Base-by-base conservation (phyloP, 2,329 filamentous ascomycete genomes). In the Paecilomyces dactylethromorphus region DNA sequence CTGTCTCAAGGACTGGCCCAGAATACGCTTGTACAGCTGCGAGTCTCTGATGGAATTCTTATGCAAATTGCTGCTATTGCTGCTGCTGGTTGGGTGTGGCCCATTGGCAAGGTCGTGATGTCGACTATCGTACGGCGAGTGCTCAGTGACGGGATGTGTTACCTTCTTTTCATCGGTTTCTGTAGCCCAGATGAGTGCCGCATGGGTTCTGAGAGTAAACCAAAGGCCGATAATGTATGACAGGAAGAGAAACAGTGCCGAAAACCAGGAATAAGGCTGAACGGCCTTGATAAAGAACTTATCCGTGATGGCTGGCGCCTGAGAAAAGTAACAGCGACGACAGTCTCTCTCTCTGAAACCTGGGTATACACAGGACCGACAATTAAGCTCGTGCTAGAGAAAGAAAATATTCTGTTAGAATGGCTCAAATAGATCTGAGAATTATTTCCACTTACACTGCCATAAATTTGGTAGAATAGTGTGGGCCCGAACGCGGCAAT, bases 391-490 rank as follows among this genome's bases (percentile, higher is more conserved):
- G 71, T 99, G 94, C 84, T 87, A 71, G 13, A 57, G n/a, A 49
- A 26, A 22, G 21, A n/a, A 54, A 33, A 39, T 62, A 81, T 65
- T 82, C 78, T 62, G 64, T 56, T 15, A 29, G n/a, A 22, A 56
- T 3, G 10, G n/a, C 13, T 5, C 15, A 21, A 22, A 56, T 49
- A 1, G 8, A 13, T 22, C 33, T 52, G 2, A 32, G 22, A 79
- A n/a, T 45, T 8, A 21, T 45, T 18, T 18, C 10, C n/a, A 45
- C 83, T 78, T 78, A 87, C 84, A 54, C 92, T 96, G 66, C 94
- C 95, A 74, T 97, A 97, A 63, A 99, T 96, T 71, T 99, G 93
- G 76, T 97, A 99, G 77, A 99, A 99, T 13, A 99, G 79, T 0
- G 94, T 99, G 2, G 94, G 94, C 0, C 93, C 89, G 74, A 99